Evolutionary conservation across 2,329 filamentous ascomycete genomes (phyloP), one percentile per base, ranked within the genome.

Genomic region (Beauveria brongniartii): DNA sequence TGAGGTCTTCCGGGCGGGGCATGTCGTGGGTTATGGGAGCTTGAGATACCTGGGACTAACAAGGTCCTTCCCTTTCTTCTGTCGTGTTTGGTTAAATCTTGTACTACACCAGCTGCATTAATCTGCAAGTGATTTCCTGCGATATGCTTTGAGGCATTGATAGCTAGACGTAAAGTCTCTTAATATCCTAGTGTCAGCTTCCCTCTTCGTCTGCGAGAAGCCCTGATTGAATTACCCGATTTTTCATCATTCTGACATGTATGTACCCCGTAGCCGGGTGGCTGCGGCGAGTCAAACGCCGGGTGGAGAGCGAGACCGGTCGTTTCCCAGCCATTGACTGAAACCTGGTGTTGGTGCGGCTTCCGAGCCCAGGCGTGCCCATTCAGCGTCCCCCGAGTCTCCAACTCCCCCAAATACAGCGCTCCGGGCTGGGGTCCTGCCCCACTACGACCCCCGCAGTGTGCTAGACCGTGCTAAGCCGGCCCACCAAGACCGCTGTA

Each of bases 231-330:
- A 58, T 58, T 58, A 58, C 55, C 55, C 46, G 30, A 58, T 58
- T 51, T 58, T 58, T 58, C 2, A 58, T 51, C 55, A 51, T 58
- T 58, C 55, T 58, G 55, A 58, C 44, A 50, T 58, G 8, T 30
- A 30, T 2, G 3, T 5, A 34, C 30, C 4, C 34, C 34, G 34
- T 14, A 30, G 55, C 22, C 55, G 46, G 55, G 55, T 57, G 55
- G 44, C 44, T 50, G 55, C 55, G 55, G 55, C 55, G 55, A 40
- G 44, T 46, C 41, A 57, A n/a, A 28, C n/a, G 20, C 20, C 55
- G 46, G 55, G 55, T 50, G 55, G 46, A 24, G 44, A 41, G 44
- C 55, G 55, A 57, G 20, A 50, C 55, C 55, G 44, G 55, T 34
- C 20, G 55, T 41, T 57, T 46, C 55, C 55, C 55, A 57, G 55